phyloP scores from a whole-genome alignment of 2,329 filamentous ascomycete genomes.

The Zalaria sp. region DNA sequence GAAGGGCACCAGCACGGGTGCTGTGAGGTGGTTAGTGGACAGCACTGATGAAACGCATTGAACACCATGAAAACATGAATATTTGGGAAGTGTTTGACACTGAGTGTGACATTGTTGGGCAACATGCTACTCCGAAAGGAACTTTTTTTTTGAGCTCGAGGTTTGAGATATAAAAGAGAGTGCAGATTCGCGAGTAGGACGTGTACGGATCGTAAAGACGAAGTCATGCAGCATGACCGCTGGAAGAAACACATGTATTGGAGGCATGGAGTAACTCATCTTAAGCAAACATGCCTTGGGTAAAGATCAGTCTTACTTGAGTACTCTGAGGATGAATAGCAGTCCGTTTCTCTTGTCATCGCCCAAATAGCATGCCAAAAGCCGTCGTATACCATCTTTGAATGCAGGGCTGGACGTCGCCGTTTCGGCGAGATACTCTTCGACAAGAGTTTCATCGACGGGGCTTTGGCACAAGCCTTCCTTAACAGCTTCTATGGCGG shows the following conservation, averaged over 20 bases:
- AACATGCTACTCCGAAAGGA: not conserved
- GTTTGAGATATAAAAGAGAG: no score
- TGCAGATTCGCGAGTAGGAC: not conserved
- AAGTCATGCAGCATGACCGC: not conserved
- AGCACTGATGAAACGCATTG: no score
- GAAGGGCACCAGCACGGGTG: slow-evolving; percentile 44
- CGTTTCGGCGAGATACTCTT: slow-evolving; percentile 16
- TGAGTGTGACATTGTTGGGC: no score
- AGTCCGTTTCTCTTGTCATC: slow-evolving; percentile 34
- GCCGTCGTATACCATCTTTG: slow-evolving; percentile 32
- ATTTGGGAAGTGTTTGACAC: no score
- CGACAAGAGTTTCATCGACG: slow-evolving; percentile 21
- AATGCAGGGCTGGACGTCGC: slow-evolving; percentile 37
- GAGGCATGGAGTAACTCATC: not conserved
- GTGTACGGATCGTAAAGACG: not conserved
- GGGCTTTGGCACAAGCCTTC: slow-evolving; percentile 18
- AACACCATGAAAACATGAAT: no score
- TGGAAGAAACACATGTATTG: not conserved
- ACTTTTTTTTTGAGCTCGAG: not conserved
- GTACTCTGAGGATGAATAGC: slow-evolving; percentile 35
- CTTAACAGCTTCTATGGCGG: slow-evolving; percentile 26
- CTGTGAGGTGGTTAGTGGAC: slow-evolving; percentile 21
- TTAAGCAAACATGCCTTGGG: not conserved
- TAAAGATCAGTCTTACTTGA: slow-evolving; percentile 32
- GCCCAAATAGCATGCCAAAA: slow-evolving; percentile 35